A percentile compares a stretch with the other conserved stretches of the same genome.
Conservation (phyloP, 1,139 yeast species). For the Hyphopichia fennica region DNA sequence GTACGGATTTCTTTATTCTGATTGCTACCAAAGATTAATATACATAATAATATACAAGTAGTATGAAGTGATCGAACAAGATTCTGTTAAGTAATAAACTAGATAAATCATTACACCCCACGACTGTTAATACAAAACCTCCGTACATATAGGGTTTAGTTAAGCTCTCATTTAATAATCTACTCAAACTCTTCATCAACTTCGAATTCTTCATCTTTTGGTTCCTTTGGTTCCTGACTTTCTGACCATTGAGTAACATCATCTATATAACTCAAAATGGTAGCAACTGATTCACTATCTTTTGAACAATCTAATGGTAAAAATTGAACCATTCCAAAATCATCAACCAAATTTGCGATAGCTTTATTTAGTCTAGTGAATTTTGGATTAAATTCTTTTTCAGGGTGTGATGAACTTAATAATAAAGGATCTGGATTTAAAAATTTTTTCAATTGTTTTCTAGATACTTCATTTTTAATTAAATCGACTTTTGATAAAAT, state of each 20-base stretch:
- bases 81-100: too few relatives aligned
- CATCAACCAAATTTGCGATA: constrained; percentile 89
- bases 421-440: constrained; percentile 89
- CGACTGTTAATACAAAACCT: too few relatives aligned
- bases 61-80: neutral
- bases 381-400: constrained; percentile 62
- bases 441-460: constrained; percentile 76
- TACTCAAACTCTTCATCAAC: constrained; percentile 39
- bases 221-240: constrained; percentile 94
- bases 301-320: constrained; percentile 84
- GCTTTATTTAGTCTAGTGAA: constrained; percentile 73
- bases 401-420: constrained; percentile 41
- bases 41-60: neutral
- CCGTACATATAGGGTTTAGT: too few relatives aligned
- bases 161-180: too few relatives aligned
- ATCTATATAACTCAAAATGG: constrained; percentile 88
- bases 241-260: constrained; percentile 99
- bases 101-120: too few relatives aligned
- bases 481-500: constrained; percentile 84
- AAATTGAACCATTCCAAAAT: constrained; percentile 98
- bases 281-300: constrained; percentile 72
- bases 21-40: neutral
- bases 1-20: neutral
- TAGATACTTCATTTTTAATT: constrained; percentile 71
- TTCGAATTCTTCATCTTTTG: constrained; percentile 68